Evolutionary conservation across 805 yeast species (phyloP).

Genomic region (Saccharomycopsis malanga): DNA sequence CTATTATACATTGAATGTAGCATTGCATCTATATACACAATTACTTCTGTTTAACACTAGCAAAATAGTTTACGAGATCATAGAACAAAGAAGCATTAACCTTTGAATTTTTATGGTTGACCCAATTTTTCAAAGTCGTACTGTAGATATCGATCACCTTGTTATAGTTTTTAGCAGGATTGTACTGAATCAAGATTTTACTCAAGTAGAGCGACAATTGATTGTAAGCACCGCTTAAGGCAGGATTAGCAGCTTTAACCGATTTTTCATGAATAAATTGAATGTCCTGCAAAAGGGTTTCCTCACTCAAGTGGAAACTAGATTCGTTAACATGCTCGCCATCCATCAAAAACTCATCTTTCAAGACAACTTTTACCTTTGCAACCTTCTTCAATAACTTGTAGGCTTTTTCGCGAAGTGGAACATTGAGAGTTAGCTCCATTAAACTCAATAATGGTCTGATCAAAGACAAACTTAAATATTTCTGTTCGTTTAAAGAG

Average conservation of each 20-base stretch:
- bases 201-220: slow-evolving; percentile 61
- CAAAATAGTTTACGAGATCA: slow-evolving; percentile 60
- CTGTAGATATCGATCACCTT: slow-evolving; percentile 51
- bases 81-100: slow-evolving; percentile 52
- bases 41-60: slow-evolving; percentile 3
- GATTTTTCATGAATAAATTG: slow-evolving; percentile 38
- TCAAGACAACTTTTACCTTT: slow-evolving; percentile 34
- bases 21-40: no score
- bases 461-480: slow-evolving; percentile 38
- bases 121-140: slow-evolving; percentile 55
- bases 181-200: slow-evolving; percentile 42
- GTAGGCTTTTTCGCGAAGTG: slow-evolving; percentile 68
- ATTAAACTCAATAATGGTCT: slow-evolving; percentile 56
- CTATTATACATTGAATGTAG: no score
- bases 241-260: slow-evolving; percentile 30
- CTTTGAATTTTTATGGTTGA: slow-evolving; percentile 38
- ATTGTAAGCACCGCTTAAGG: slow-evolving; percentile 40
- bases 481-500: slow-evolving; percentile 26
- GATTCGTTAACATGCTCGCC: not conserved
- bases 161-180: slow-evolving; percentile 32
- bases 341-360: slow-evolving; percentile 18
- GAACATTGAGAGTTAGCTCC: slow-evolving; percentile 58
- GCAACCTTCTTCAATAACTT: slow-evolving; percentile 60
- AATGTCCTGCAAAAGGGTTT: slow-evolving; percentile 28
- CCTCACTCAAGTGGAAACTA: slow-evolving; percentile 12